These are phyloP conservation scores for Colletotrichum gigasporum DNA, from an alignment of 2,329 filamentous ascomycete genomes.

Conservation along the genomic window DNA sequence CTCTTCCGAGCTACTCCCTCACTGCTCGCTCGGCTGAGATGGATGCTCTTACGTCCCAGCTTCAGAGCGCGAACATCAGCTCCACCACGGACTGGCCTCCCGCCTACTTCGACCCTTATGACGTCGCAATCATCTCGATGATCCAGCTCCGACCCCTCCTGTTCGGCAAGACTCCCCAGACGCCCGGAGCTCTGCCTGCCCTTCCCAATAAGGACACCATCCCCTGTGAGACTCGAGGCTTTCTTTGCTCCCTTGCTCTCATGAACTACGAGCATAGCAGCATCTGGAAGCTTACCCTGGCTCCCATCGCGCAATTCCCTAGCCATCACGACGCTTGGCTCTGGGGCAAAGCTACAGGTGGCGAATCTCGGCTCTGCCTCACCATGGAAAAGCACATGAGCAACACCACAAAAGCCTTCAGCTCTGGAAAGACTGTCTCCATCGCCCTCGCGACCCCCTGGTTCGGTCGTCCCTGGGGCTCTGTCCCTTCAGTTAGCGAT, in stretches of 20 bases:
- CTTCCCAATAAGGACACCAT: background rate
- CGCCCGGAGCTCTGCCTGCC: accelerated
- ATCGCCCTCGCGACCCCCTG: background rate
- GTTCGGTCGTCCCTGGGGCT: background rate
- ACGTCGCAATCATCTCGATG: background rate
- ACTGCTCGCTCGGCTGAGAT: accelerated
- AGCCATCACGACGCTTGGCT: accelerated
- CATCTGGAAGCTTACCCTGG: background rate
- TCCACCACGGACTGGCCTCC: background rate
- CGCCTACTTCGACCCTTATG: accelerated
- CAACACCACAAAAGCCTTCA: background rate
- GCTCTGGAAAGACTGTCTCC: background rate
- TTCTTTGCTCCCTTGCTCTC: background rate
- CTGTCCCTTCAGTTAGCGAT: background rate
- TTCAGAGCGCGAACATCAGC: accelerated
- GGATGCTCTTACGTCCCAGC: background rate
- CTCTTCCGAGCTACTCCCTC: accelerated
- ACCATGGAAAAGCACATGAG: background rate
- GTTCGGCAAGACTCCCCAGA: background rate
- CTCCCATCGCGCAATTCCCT: accelerated
- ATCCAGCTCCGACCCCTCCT: accelerated
- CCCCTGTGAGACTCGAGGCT: accelerated
- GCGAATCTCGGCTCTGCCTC: background rate
- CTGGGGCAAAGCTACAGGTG: accelerated
- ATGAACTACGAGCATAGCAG: background rate